Percentiles rank a stretch among this genome's conserved stretches.
Conservation (phyloP, 2,329 filamentous ascomycete genomes). For the Nemania sp. region DNA sequence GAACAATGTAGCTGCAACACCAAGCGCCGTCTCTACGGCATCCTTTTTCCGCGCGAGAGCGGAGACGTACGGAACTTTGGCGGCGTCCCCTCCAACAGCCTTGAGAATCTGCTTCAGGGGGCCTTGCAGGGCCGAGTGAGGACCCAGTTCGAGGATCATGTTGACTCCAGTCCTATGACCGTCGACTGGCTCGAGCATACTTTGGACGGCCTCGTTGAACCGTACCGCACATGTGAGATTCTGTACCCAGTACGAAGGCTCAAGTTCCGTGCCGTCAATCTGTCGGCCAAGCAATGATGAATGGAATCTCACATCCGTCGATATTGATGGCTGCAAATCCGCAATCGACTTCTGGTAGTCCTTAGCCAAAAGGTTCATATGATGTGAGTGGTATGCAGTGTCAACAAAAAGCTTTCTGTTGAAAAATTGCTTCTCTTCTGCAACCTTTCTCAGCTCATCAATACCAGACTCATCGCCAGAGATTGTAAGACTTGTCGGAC, state of each 20-base stretch:
- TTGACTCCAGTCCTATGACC: constrained; percentile 47
- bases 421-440: constrained; percentile 51
- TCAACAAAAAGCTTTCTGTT: constrained; percentile 54
- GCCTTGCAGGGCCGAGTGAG: constrained; percentile 54
- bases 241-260: constrained; percentile 52
- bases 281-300: constrained; percentile 52
- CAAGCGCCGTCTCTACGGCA: constrained; percentile 50
- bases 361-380: constrained; percentile 56
- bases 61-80: constrained; percentile 50
- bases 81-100: constrained; percentile 46
- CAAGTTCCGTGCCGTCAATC: constrained; percentile 45
- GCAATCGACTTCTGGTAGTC: constrained; percentile 49
- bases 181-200: constrained; percentile 45
- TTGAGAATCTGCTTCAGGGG: constrained; percentile 57
- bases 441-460: constrained; percentile 46
- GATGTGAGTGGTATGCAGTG: constrained; percentile 59
- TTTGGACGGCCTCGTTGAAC: constrained; percentile 47
- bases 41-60: constrained; percentile 57
- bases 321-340: constrained; percentile 39
- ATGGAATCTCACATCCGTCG: constrained; percentile 48
- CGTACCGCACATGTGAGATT: constrained; percentile 46
- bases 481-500: constrained; percentile 54
- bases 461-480: constrained; percentile 54
- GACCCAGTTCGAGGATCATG: constrained; percentile 54
- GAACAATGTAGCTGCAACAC: constrained; percentile 51